Base-by-base conservation (phyloP, 2,329 filamentous ascomycete genomes). In the Aquanectria penicillioides region DNA sequence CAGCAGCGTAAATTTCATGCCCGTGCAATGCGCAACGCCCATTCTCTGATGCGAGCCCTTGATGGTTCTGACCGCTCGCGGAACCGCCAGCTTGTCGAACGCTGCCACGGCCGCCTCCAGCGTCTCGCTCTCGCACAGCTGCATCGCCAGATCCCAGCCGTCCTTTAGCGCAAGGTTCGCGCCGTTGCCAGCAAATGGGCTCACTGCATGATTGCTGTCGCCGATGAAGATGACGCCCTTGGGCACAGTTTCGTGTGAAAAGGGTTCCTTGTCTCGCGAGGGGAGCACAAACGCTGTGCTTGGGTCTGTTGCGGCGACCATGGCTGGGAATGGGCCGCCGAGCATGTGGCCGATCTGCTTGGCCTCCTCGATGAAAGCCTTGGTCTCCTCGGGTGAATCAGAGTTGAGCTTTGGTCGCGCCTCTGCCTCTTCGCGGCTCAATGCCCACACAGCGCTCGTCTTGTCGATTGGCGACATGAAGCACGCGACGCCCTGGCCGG, bases 171-270 rank as follows among this genome's bases (percentile, higher is more conserved):
- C 80, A 56, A 80, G 64, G 57, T 78, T 80, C 2, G 78, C 78
- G 3, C 80, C 80, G 58, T 77, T 78, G 5, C 79, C 78, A 2
- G 78, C 76, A 67, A 80, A 82, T 1, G 78, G 75, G 34, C 72
- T 79, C 12, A 80, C 75, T 5, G 77, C 77, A 62, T 81, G 79
- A 62, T 82, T 81, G 48, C 73, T 72, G 57, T 82, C 79, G 9
- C 80, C 79, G 15, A 81, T 74, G 50, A 80, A 81, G 17, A 81
- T 61, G 17, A 79, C 68, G 3, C 69, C 59, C 15, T 47, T 31
- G 6, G 52, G 36, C 1, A 23, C 18, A 2, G 47, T 33, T 18
- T 71, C 65, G 51, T 80, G 76, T 3, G 58, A 15, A 50, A 82
- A 79, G 0, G 78, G 77, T 54, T 70, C 57, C 61, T 80, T 80